Evolutionary conservation across 2,329 filamentous ascomycete genomes (phyloP), one percentile per base, ranked within the genome.

Genomic region (Neonectria neomacrospora): DNA sequence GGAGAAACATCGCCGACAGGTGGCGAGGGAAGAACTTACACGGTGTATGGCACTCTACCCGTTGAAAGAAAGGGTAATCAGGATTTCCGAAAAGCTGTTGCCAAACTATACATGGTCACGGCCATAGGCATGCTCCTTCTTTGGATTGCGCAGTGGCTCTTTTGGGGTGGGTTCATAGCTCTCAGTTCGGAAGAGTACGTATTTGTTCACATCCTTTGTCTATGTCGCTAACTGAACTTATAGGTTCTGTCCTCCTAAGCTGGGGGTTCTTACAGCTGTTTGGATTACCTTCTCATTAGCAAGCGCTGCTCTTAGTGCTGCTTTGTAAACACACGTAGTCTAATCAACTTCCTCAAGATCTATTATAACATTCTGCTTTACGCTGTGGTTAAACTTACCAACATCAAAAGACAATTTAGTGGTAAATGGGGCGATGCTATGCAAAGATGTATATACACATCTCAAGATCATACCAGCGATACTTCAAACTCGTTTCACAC

Each of bases 81-180:
- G 20, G 11, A 10, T 16, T 22, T 23, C 0, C 5, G 1, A 2
- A 47, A 20, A n/a, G 23, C 14, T 7, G 47, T 54, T 6, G 2
- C 30, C 10, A 45, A 12, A 5, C 28, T 69, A 7, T 58, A 57
- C 4, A n/a, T 32, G 6, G 5, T n/a, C 22, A 3, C 54, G 0
- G 20, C 44, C 1, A 37, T 28, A 23, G 42, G n/a, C 0, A 16
- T 69, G 1, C 26, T 16, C 8, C 0, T 55, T 0, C 44, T 65
- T 23, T 67, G 45, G 23, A 16, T 60, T 18, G 34, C 61, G 2
- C 66, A 67, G 18, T 67, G 57, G 42, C 18, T 69, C 0, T 69
- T 69, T 51, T 69, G 67, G 67, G 11, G 23, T 2, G 67, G 66
- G 1, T 69, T 67, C 2, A 48, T 67, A 16, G 16, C 26, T 12